Evolutionary conservation across 257 asterid genomes (phyloP).

Genomic region (Salvia miltiorrhiza): DNA sequence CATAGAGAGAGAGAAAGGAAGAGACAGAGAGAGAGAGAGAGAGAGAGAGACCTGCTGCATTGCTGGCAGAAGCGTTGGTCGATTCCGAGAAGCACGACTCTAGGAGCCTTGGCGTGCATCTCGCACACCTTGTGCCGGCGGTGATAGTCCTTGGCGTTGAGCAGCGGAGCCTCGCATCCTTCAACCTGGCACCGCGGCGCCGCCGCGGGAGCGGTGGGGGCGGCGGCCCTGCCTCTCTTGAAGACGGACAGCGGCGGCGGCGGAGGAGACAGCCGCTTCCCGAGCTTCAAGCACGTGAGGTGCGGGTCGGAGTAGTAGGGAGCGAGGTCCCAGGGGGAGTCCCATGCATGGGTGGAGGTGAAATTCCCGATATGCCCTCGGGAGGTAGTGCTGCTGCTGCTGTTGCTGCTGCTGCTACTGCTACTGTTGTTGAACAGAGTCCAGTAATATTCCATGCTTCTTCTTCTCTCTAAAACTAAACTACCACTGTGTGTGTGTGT

Average conservation of each 20-base stretch:
- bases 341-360: constrained; percentile 35
- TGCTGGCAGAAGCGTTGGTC: constrained; percentile 78
- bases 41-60: constrained; percentile 89
- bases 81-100: constrained; percentile 48
- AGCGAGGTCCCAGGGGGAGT: constrained; percentile 22
- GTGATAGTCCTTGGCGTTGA: constrained; percentile 55
- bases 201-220: not conserved
- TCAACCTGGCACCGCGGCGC: constrained; percentile 67
- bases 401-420: too few species aligned
- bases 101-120: constrained; percentile 64
- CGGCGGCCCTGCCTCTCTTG: constrained; percentile 35
- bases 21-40: too few species aligned
- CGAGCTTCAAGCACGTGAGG: constrained; percentile 53
- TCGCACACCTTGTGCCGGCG: constrained; percentile 71
- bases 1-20: too few species aligned
- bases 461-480: not conserved
- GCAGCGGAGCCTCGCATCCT: constrained; percentile 49
- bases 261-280: constrained; percentile 35
- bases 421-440: constrained; percentile 27
- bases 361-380: constrained; percentile 23
- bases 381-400: too few species aligned
- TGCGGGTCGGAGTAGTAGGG: constrained; percentile 33
- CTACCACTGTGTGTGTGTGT: not conserved
- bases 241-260: not conserved
- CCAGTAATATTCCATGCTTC: constrained; percentile 47